These are phyloP conservation scores for Olyra latifolia DNA, from an alignment of 176 grass and related monocot species.

Conservation along the genomic window DNA sequence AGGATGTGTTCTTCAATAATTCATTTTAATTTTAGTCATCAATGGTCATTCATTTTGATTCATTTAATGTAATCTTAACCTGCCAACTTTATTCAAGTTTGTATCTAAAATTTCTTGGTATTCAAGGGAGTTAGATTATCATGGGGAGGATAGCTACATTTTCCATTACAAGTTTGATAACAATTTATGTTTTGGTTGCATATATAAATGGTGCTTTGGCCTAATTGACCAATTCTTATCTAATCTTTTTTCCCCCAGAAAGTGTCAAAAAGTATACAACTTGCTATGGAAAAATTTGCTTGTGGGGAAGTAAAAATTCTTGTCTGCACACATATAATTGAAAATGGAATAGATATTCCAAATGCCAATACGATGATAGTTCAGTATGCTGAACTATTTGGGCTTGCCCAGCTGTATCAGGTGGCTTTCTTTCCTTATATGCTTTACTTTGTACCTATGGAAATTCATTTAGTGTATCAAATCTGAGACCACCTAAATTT, in stretches of 20 bases:
- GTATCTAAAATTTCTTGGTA: conserved; percentile 8
- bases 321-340: conserved; percentile 94
- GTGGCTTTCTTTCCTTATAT: conserved; percentile 45
- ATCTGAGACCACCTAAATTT: neutral
- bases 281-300: conserved; percentile 82
- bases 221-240: conserved; percentile 16
- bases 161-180: neutral
- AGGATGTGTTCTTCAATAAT: neutral
- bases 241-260: conserved; percentile 50
- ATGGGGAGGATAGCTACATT: neutral
- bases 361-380: conserved; percentile 94
- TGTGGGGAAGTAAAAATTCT: conserved; percentile 76
- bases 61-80: conserved; percentile 1
- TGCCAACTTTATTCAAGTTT: neutral
- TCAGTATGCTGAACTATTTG: conserved; percentile 86
- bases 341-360: conserved; percentile 93
- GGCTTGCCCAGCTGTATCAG: conserved; percentile 92
- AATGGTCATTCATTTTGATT: neutral
- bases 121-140: neutral
- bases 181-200: conserved; percentile 24
- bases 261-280: conserved; percentile 69
- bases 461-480: conserved; percentile 7
- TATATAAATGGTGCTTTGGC: neutral
- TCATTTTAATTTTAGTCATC: conserved; percentile 9
- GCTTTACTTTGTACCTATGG: neutral